A percentile compares a stretch with the other conserved stretches of the same genome.
Evolutionary conservation across 768 basidiomycete species (phyloP).

Genomic region (Tephrocybe sp.): DNA sequence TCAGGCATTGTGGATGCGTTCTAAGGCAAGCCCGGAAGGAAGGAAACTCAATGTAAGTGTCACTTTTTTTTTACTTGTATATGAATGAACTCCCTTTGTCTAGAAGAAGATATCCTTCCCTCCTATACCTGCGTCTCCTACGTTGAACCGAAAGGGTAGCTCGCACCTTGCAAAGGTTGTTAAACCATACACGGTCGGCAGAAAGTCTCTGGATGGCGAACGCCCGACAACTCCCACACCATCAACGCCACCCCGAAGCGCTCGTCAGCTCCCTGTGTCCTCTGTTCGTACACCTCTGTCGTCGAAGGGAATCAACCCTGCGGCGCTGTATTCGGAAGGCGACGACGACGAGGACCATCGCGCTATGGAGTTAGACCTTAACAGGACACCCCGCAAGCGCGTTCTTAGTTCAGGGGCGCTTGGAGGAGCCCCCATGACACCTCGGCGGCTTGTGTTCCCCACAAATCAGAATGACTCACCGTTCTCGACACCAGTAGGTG

Average conservation of each 20-base stretch:
- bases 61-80: slow-evolving; percentile 3
- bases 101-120: slow-evolving; percentile 38
- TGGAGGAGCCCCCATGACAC: slow-evolving; percentile 35
- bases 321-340: slow-evolving; percentile 23
- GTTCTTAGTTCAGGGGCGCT: slow-evolving; percentile 19
- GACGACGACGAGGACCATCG: slow-evolving; percentile 17
- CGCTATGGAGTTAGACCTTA: slow-evolving; percentile 21
- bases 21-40: slow-evolving; percentile 26
- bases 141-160: slow-evolving; percentile 34
- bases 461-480: slow-evolving; percentile 37
- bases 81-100: slow-evolving; percentile 15
- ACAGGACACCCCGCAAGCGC: slow-evolving; percentile 40
- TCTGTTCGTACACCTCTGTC: slow-evolving; percentile 24
- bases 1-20: slow-evolving; percentile 23
- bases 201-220: slow-evolving; percentile 11
- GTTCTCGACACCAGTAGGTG: slow-evolving; percentile 35
- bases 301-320: slow-evolving; percentile 31
- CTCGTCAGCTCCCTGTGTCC: slow-evolving; percentile 20
- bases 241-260: slow-evolving; percentile 20
- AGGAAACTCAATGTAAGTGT: slow-evolving; percentile 26
- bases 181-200: slow-evolving; percentile 17
- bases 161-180: slow-evolving; percentile 12
- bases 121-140: slow-evolving; percentile 48
- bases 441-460: slow-evolving; percentile 37
- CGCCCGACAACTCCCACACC: slow-evolving; percentile 16